A percentile compares a stretch with the other conserved stretches of the same genome.
phyloP scores from a whole-genome alignment of 257 asterid genomes.

The Solanum tarijense region DNA sequence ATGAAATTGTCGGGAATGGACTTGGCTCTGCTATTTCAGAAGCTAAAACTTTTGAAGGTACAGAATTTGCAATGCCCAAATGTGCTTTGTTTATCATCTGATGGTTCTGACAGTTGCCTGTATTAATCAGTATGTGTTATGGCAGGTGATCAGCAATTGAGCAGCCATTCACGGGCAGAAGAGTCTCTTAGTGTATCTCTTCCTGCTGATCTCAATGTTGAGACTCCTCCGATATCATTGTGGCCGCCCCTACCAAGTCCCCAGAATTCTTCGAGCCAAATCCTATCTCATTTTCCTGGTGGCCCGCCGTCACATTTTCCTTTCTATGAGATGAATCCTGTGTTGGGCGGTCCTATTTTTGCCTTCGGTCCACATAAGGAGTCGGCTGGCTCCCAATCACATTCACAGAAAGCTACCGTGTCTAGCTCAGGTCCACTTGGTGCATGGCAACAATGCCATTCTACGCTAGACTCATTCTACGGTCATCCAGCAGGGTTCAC shows the following conservation, averaged over 20 bases:
- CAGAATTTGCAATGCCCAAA: conserved; percentile 28
- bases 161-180: conserved; percentile 54
- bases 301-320: conserved; percentile 89
- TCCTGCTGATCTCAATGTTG: conserved; percentile 95
- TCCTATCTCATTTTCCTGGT: conserved; percentile 75
- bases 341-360: conserved; percentile 81
- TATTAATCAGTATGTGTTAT: conserved; percentile 20
- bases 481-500: conserved; percentile 75
- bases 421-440: conserved; percentile 63
- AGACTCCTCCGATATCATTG: conserved; percentile 77
- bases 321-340: conserved; percentile 81
- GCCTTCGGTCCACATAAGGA: conserved; percentile 75
- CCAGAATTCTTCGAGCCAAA: conserved; percentile 61
- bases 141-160: conserved; percentile 42
- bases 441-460: conserved; percentile 80
- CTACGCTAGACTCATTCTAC: conserved; percentile 80
- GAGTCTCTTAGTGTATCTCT: conserved; percentile 79
- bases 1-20: conserved; percentile 52
- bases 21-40: conserved; percentile 38
- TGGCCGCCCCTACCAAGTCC: conserved; percentile 91
- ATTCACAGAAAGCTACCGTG: conserved; percentile 44
- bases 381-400: conserved; percentile 56
- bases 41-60: conserved; percentile 32
- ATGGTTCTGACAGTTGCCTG: neutral
- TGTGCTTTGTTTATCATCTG: neutral